Evolutionary conservation across 2,329 filamentous ascomycete species (phyloP).

Genomic region (Pezicula radicicola): DNA sequence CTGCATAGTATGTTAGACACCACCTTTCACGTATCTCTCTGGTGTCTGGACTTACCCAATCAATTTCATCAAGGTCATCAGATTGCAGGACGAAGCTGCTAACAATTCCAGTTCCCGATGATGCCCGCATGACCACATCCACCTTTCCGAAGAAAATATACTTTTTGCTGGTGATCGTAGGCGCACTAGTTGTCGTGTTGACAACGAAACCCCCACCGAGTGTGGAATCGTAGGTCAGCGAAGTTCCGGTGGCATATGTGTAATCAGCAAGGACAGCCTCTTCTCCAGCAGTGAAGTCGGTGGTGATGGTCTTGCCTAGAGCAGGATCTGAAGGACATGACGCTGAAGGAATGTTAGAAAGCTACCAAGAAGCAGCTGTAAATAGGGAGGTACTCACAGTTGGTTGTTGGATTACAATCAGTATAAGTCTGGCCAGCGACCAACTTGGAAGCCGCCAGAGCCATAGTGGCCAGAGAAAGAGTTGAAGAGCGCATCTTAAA

Average conservation of each 20-base stretch:
- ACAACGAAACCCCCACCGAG: slow-evolving; percentile 49
- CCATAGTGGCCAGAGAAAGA: neutral
- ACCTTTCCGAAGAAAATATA: slow-evolving; percentile 53
- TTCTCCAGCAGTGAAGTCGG: slow-evolving; percentile 35
- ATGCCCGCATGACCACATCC: slow-evolving; percentile 42
- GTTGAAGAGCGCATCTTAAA: neutral
- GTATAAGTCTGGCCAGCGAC: slow-evolving; percentile 41
- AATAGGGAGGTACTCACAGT: slow-evolving; percentile 23
- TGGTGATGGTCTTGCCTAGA: slow-evolving; percentile 34
- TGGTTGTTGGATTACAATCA: slow-evolving; percentile 39
- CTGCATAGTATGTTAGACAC: neutral
- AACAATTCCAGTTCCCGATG: slow-evolving; percentile 45
- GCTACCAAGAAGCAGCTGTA: neutral
- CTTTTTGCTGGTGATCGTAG: slow-evolving; percentile 40
- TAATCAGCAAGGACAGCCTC: slow-evolving; percentile 46
- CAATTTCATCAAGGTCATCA: slow-evolving; percentile 50
- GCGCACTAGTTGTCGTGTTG: slow-evolving; percentile 42
- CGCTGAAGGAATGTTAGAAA: slow-evolving; percentile 15
- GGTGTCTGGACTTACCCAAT: slow-evolving; percentile 34
- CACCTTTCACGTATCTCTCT: neutral
- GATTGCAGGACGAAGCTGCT: slow-evolving; percentile 47
- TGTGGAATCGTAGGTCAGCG: slow-evolving; percentile 32
- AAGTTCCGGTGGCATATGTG: slow-evolving; percentile 47
- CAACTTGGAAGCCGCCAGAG: slow-evolving; percentile 15
- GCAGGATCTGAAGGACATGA: slow-evolving; percentile 41